phyloP scores from a whole-genome alignment of 768 basidiomycete species.

The Trametes cubensis region DNA sequence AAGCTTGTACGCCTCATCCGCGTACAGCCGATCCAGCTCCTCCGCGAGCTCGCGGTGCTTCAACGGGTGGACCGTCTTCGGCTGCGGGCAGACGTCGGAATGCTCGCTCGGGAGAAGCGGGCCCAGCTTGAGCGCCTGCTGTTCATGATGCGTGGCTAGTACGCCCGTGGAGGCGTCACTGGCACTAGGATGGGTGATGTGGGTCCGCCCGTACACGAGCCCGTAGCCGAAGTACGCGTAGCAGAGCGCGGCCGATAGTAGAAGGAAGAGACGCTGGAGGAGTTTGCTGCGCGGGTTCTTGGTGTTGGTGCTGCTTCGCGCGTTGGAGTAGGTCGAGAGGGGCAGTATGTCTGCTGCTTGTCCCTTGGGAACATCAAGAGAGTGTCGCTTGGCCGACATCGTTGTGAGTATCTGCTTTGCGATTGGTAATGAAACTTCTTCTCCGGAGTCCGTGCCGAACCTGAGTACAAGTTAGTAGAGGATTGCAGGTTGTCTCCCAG shows the following conservation, averaged over 20 bases:
- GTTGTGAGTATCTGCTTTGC: too few relatives aligned
- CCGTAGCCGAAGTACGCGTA: conserved; percentile 1
- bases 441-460: not conserved
- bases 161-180: not conserved
- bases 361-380: not conserved
- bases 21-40: conserved; percentile 34
- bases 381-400: too few relatives aligned
- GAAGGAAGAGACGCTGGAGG: conserved; percentile 6
- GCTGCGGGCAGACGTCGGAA: conserved; percentile 41
- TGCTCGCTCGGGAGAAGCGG: conserved; percentile 1
- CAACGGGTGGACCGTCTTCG: conserved; percentile 29
- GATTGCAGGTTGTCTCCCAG: too few relatives aligned
- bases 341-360: too few relatives aligned
- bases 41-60: conserved; percentile 37
- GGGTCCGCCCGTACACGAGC: not conserved
- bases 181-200: not conserved
- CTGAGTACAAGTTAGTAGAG: not conserved
- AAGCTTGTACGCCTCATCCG: conserved; percentile 38
- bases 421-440: too few relatives aligned
- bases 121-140: not conserved
- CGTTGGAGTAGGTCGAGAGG: not conserved
- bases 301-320: not conserved
- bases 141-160: not conserved
- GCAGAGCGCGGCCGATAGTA: conserved; percentile 1
- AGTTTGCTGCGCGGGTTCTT: not conserved